phyloP scores from a whole-genome alignment of 106 monocot genomes.

The Ottelia alismoides region DNA sequence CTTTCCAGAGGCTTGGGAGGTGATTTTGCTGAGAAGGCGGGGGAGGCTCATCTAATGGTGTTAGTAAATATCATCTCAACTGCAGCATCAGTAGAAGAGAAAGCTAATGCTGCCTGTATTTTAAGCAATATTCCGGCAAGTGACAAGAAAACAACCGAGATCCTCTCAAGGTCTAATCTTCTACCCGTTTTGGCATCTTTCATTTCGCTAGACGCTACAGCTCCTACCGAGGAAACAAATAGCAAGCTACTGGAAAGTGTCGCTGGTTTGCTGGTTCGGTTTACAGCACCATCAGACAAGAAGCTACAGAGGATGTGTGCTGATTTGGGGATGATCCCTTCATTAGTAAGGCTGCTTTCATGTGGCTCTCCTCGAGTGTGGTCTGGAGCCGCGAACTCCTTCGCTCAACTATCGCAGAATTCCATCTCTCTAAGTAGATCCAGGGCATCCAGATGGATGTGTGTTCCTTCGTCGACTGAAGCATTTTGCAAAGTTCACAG shows the following conservation, averaged over 20 bases:
- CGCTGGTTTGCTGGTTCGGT: slow-evolving; percentile 40
- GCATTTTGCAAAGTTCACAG: slow-evolving; percentile 49
- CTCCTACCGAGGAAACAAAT: slow-evolving; percentile 6
- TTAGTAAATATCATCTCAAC: slow-evolving; percentile 32
- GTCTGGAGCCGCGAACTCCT: slow-evolving; percentile 55
- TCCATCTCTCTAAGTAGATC: slow-evolving; percentile 32
- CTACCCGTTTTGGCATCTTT: slow-evolving; percentile 46
- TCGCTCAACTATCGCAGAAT: slow-evolving; percentile 74
- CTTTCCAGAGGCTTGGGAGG: slow-evolving; percentile 43
- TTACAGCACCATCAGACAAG: slow-evolving; percentile 67
- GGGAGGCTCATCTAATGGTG: slow-evolving; percentile 38
- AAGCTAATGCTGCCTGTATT: slow-evolving; percentile 44
- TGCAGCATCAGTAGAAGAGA: slow-evolving; percentile 32
- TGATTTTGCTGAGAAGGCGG: slow-evolving; percentile 23
- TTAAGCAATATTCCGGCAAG: slow-evolving; percentile 53
- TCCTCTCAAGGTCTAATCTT: slow-evolving; percentile 34
- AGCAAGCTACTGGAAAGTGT: slow-evolving; percentile 38
- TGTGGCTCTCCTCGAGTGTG: slow-evolving; percentile 27
- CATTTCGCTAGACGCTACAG: slow-evolving; percentile 8
- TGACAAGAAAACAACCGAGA: slow-evolving; percentile 48
- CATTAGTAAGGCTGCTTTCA: slow-evolving; percentile 56
- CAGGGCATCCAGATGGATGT: slow-evolving; percentile 37
- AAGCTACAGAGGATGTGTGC: slow-evolving; percentile 56
- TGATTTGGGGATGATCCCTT: slow-evolving; percentile 37
- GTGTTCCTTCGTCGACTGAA: slow-evolving; percentile 29